Conservation (phyloP, 163 green algal genomes). For the Trebouxiophyceae sp. region DNA sequence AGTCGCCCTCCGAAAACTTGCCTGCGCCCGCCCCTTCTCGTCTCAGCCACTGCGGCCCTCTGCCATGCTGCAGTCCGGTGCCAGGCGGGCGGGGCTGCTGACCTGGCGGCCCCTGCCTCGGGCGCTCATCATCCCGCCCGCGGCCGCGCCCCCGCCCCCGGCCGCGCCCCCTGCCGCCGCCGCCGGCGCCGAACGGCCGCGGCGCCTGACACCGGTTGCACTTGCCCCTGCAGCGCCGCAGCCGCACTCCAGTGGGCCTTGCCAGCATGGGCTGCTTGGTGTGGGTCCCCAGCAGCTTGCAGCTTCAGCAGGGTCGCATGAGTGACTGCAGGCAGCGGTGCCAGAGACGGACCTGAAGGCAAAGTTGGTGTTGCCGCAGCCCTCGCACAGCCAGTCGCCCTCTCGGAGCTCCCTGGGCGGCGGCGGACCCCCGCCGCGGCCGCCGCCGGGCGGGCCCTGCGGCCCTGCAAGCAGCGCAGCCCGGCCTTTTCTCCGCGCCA, state of each 20-base stretch:
- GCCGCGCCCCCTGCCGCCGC: slow-evolving; percentile 20
- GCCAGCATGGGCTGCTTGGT: background rate
- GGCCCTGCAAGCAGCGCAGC: too few relatives aligned
- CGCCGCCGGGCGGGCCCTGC: background rate
- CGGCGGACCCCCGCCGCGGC: slow-evolving; percentile 2
- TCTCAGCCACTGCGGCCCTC: too few relatives aligned
- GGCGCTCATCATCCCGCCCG: too few relatives aligned
- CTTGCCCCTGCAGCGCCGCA: slow-evolving; percentile 20
- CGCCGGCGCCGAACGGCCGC: slow-evolving; percentile 27
- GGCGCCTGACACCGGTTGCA: slow-evolving; percentile 44
- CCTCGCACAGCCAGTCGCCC: slow-evolving; percentile 70
- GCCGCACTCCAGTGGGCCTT: background rate
- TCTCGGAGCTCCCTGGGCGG: slow-evolving; percentile 16
- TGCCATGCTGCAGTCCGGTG: too few relatives aligned
- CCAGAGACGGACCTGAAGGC: slow-evolving; percentile 28
- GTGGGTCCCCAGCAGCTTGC: background rate
- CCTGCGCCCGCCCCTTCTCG: slow-evolving; percentile 12
- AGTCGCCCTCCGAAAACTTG: slow-evolving; percentile 51
- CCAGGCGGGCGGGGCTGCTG: too few relatives aligned
- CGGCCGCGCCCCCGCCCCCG: slow-evolving; percentile 14
- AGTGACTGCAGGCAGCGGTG: background rate
- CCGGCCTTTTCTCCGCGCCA: too few relatives aligned
- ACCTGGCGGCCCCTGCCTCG: too few relatives aligned
- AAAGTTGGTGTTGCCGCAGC: slow-evolving; percentile 78
- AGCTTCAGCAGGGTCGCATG: too few relatives aligned